Evolutionary conservation across 2,329 filamentous ascomycete genomes (phyloP), one percentile per base, ranked within the genome.

Genomic region (Arachnomyces sp.): DNA sequence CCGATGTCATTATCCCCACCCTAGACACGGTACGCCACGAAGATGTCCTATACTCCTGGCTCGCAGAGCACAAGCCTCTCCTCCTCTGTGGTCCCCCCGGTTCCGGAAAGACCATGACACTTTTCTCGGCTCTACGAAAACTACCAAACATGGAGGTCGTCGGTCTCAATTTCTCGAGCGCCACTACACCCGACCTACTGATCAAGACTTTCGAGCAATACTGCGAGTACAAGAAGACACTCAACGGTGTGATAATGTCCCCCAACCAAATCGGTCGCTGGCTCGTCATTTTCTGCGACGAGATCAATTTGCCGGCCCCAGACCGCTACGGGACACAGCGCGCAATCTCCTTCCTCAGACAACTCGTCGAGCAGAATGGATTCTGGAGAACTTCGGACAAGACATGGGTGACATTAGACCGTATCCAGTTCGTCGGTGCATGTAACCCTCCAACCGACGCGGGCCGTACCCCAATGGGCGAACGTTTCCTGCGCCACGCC

Each of bases 141-240:
- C 72, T 98, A 43, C 90, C 90, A 3, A 95, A 95, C 60, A 95
- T 98, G 89, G 92, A 98, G 65, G 88, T 95, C 43, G 93, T 98
- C 25, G 92, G 92, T 36, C 85, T 99, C 60, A 99, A 99, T 66
- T 98, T 99, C 64, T 98, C 93, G 3, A 98, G 92, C 54, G 93
- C 92, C 1, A 99, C 93, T 0, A 98, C 92, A 0, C 93, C 92
- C 1, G 93, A 98, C 62, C 78, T 99, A 18, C 77, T 99, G 46
- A 89, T 98, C 71, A 98, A 98, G 73, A 98, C 93, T 0, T 94
- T 99, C 51, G 92, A 98, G 67, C 93, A 98, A 61, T 95, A 98
- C 64, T 99, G 92, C 66, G 92, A 98, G 65, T 98, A 99, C 69
- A 93, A 90, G 71, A 98, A 98, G 76, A 96, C 92, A 0, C 71